Percentiles rank a stretch among this genome's conserved stretches.
These are phyloP conservation scores for Colletotrichum gloeosporioides DNA, from an alignment of 2,329 filamentous ascomycete genomes.

Conservation along the genomic window DNA sequence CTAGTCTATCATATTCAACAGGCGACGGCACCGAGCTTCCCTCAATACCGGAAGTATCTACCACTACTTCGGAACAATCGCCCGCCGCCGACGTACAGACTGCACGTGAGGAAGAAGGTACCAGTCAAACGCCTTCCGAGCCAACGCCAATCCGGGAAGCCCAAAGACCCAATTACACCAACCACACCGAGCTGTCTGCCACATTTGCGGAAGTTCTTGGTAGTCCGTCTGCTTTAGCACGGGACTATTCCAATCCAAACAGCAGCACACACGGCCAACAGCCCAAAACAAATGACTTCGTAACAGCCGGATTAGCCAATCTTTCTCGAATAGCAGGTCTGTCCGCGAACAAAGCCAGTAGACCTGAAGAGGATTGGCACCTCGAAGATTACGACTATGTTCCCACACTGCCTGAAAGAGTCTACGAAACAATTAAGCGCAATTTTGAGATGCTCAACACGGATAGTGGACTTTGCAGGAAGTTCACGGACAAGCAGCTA, in stretches of 20 bases:
- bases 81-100: not conserved
- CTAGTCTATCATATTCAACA: not conserved
- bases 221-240: not conserved
- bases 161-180: not conserved
- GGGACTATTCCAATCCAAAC: not conserved
- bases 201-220: not conserved
- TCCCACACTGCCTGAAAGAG: not conserved
- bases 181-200: not conserved
- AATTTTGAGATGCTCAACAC: not conserved
- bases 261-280: not conserved
- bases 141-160: not conserved
- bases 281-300: not conserved
- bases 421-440: rapidly evolving
- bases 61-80: not conserved
- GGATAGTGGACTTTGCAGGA: not conserved
- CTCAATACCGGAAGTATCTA: not conserved
- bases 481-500: not conserved
- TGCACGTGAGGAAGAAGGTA: not conserved
- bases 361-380: not conserved
- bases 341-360: not conserved
- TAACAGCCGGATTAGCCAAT: not conserved
- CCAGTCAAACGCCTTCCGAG: not conserved
- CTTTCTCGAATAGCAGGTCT: not conserved
- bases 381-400: not conserved
- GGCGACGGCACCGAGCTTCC: not conserved